phyloP scores from a whole-genome alignment of 2,329 filamentous ascomycete species.

The Aphanoascus verrucosus region DNA sequence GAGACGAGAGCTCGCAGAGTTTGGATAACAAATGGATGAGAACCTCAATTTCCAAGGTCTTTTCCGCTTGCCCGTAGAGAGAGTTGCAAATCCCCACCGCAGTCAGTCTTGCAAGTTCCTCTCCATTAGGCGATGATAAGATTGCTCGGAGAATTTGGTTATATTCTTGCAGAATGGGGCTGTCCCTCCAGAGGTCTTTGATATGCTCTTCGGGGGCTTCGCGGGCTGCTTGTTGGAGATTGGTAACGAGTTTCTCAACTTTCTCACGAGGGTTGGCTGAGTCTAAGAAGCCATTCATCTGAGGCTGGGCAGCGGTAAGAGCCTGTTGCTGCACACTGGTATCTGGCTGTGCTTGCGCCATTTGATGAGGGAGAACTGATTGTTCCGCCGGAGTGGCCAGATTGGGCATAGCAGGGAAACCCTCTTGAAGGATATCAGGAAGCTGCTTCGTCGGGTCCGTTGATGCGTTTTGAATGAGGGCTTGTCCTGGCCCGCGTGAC shows the following conservation, averaged over 20 bases:
- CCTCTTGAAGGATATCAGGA: constrained; percentile 52
- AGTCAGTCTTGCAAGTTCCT: constrained; percentile 45
- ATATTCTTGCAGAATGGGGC: constrained; percentile 47
- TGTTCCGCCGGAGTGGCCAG: constrained; percentile 53
- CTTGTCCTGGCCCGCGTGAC: constrained; percentile 52
- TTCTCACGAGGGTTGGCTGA: constrained; percentile 43
- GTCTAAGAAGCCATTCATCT: constrained; percentile 53
- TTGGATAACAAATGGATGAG: constrained; percentile 51
- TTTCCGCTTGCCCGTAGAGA: constrained; percentile 46
- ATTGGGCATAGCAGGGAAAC: constrained; percentile 49
- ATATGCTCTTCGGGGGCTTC: constrained; percentile 49
- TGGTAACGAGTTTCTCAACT: constrained; percentile 45
- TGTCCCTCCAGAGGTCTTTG: constrained; percentile 45
- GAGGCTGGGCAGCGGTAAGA: constrained; percentile 34
- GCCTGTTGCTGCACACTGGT: constrained; percentile 30
- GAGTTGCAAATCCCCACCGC: constrained; percentile 47
- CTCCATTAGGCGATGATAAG: constrained; percentile 45
- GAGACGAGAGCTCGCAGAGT: constrained; percentile 51
- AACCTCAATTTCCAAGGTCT: constrained; percentile 51
- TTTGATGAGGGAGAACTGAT: constrained; percentile 50
- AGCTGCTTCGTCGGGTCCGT: constrained; percentile 51
- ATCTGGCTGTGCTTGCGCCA: constrained; percentile 42
- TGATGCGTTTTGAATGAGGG: constrained; percentile 45
- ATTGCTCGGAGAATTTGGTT: constrained; percentile 47
- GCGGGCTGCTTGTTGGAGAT: constrained; percentile 47